These are phyloP conservation scores for Cryoendolithus antarcticus DNA, from an alignment of 2,329 filamentous ascomycete genomes.

Conservation along the genomic window DNA sequence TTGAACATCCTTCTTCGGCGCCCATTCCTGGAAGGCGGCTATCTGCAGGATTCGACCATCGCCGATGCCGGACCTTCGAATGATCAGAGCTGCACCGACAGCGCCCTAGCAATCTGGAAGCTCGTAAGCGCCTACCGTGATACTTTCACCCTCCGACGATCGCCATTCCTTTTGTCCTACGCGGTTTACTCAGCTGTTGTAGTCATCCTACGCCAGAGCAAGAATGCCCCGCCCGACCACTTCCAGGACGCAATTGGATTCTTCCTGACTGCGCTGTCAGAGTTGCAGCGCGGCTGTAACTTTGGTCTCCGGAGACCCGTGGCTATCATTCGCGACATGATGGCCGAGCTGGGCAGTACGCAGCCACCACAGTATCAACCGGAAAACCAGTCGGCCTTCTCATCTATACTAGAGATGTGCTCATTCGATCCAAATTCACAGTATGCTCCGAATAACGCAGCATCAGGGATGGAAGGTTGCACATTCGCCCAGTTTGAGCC, in stretches of 20 bases:
- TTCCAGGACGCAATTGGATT: slow-evolving; percentile 1
- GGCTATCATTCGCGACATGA: background rate
- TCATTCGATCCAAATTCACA: no score
- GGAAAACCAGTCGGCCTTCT: no score
- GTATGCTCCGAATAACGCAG: no score
- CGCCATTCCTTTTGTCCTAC: slow-evolving; percentile 1
- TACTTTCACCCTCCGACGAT: background rate
- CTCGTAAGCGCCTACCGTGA: background rate
- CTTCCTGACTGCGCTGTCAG: background rate
- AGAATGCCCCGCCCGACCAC: no score
- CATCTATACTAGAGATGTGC: no score
- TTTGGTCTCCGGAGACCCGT: slow-evolving; percentile 1
- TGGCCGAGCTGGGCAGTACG: no score
- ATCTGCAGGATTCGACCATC: background rate
- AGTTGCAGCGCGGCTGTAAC: slow-evolving; percentile 1
- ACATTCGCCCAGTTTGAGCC: no score
- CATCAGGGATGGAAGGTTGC: no score
- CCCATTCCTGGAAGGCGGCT: slow-evolving; percentile 2
- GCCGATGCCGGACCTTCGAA: background rate
- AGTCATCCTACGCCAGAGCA: background rate
- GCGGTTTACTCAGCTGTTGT: slow-evolving; percentile 1
- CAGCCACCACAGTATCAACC: no score
- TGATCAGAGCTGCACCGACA: slow-evolving; percentile 1
- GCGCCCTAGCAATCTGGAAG: background rate
- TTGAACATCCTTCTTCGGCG: slow-evolving; percentile 2